Evolutionary conservation across 805 yeast genomes (phyloP).

Genomic region (Saturnispora galanensis): DNA sequence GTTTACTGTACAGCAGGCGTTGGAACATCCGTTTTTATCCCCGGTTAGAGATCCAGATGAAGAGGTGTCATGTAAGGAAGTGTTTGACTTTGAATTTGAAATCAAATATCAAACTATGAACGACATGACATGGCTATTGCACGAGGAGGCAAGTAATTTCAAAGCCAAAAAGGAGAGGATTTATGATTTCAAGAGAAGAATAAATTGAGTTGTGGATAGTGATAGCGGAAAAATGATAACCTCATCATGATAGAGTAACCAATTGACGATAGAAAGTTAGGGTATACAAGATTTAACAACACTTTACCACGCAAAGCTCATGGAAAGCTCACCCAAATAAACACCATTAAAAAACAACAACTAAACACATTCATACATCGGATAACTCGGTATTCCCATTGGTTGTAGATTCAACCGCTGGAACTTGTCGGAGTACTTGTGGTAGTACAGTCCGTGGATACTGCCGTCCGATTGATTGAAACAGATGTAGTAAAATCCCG

Average conservation of each 20-base stretch:
- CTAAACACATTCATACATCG: constrained; percentile 2
- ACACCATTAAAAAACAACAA: background rate
- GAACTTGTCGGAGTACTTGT: constrained; percentile 64
- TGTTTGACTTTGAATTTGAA: constrained; percentile 67
- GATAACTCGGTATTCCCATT: background rate
- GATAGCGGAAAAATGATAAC: background rate
- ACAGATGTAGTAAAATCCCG: constrained; percentile 85
- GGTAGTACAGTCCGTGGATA: constrained; percentile 75
- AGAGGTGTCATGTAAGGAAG: constrained; percentile 42
- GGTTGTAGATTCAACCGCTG: constrained; percentile 60
- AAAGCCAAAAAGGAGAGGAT: constrained; percentile 25
- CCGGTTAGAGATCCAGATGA: constrained; percentile 43
- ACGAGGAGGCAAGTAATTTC: constrained; percentile 44
- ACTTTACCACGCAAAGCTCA: no score
- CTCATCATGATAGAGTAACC: background rate
- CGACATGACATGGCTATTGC: constrained; percentile 39
- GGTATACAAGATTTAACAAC: no score
- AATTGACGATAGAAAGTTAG: background rate
- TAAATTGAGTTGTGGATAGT: background rate
- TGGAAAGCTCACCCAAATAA: no score
- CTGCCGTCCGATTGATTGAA: constrained; percentile 70
- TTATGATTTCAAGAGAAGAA: constrained; percentile 2
- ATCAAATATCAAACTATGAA: constrained; percentile 27
- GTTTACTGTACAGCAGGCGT: constrained; percentile 42
- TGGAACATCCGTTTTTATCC: constrained; percentile 47